Percentiles rank a stretch among this genome's conserved stretches.
Evolutionary conservation across 169 alveolate genomes (phyloP).

Genomic region (Plasmodium chabaudi): DNA sequence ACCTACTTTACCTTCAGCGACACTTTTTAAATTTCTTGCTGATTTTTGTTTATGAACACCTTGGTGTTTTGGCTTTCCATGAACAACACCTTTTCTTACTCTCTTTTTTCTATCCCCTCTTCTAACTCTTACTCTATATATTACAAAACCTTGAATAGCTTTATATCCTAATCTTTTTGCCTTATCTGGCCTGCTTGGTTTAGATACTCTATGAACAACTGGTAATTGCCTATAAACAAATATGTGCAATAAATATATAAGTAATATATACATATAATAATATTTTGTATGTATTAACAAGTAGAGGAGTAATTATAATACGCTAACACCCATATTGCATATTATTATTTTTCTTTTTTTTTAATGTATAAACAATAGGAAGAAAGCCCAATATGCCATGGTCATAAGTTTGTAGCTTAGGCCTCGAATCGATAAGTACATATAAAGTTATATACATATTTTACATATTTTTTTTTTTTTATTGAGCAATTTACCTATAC

Average conservation of each 20-base stretch:
- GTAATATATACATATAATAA: neutral
- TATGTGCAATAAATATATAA: neutral
- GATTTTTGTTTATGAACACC: conserved; percentile 97
- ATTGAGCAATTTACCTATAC: conserved; percentile 86
- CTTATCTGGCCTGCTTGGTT: conserved; percentile 97
- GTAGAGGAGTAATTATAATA: neutral
- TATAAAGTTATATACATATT: no score
- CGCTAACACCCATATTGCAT: no score
- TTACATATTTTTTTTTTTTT: neutral
- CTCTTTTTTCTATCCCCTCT: conserved; percentile 99
- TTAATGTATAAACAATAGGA: no score
- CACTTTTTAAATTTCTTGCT: conserved; percentile 95
- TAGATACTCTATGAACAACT: conserved; percentile 97
- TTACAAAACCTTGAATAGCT: conserved; percentile 99
- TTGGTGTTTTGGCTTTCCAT: conserved; percentile 99
- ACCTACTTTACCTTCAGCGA: conserved; percentile 99
- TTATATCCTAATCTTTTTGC: conserved; percentile 99
- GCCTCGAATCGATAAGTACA: no score
- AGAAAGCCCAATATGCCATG: no score
- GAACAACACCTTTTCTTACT: conserved; percentile 98
- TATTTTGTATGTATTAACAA: neutral
- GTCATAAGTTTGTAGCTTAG: no score
- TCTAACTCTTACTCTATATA: conserved; percentile 99
- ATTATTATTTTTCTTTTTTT: no score
- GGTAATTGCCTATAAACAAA: conserved; percentile 93